Base-by-base conservation (phyloP, 2,329 filamentous ascomycete genomes). In the Arthrobotrys entomopaga region DNA sequence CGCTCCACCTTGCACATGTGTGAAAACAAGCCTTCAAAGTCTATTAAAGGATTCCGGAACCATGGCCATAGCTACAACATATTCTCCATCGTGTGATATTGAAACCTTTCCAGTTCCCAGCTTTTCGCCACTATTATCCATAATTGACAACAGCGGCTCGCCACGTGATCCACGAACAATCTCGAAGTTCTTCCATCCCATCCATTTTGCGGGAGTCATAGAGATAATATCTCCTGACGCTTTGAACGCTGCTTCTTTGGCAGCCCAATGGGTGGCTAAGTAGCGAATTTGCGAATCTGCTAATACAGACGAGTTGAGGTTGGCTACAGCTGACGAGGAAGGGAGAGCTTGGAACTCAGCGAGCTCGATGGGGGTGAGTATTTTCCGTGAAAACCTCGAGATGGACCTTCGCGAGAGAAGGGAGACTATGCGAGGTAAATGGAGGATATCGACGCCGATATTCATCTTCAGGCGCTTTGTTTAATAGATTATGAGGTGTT, bases 81-180 rank as follows among this genome's bases (percentile, higher is more conserved):
- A 79, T 46, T 79, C 78, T 20, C 78, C 78, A 58, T 79, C 78
- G 65, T 79, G 78, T 24, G 76, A 77, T 56, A 79, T 79, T 16
- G 78, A 78, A 46, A 79, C 19, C 16, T 64, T 66, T 1, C 77
- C 78, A 11, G 58, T 52, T 26, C 54, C 64, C 19, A 56, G 65
- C 49, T 63, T 65, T n/a, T n/a, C 20, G 0, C 72, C 65, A 2
- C 15, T n/a, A n/a, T 40, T 40, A n/a, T 61, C 49, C 38, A 40
- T 40, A 7, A 73, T 61, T 8, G 54, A 58, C n/a, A 73, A 56
- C 11, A 66, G 26, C 1, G 69, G 69, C 29, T 73, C 61, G 3
- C 69, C 64, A 4, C 54, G 34, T 8, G 65, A 19, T 15, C 64
- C 64, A n/a, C 50, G 40, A 34, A 59, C 20, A 22, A 78, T 71